Percentiles rank a stretch among this genome's conserved stretches.
Conservation (phyloP, 768 basidiomycete species). For the Daedaleopsis sinensis region DNA sequence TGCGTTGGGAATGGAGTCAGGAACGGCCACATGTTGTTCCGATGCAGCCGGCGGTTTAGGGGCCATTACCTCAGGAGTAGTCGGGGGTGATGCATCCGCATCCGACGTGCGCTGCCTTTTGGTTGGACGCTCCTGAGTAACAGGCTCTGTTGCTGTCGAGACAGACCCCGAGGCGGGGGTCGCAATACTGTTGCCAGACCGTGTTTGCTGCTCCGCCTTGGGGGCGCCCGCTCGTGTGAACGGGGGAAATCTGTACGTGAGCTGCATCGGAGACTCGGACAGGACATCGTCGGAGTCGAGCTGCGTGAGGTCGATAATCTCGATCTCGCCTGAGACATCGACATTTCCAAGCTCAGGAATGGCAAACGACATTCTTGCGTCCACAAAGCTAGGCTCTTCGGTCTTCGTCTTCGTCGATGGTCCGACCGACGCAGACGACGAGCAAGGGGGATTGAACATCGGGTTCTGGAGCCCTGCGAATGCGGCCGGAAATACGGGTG, state of each 20-base stretch:
- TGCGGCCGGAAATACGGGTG: neutral
- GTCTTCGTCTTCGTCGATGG: neutral
- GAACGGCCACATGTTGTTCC: too few species aligned
- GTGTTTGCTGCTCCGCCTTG: neutral
- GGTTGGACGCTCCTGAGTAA: too few species aligned
- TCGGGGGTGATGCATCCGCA: too few species aligned
- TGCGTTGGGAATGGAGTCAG: too few species aligned
- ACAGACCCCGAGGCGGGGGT: too few species aligned
- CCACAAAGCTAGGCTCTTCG: neutral
- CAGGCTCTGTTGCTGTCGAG: too few species aligned
- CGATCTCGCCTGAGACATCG: neutral
- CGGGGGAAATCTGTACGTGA: neutral
- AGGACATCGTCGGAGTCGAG: neutral
- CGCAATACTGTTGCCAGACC: neutral
- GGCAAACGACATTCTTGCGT: neutral
- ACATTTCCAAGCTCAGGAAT: neutral
- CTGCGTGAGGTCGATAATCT: slow-evolving; percentile 10
- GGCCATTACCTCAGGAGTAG: too few species aligned
- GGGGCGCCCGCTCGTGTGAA: neutral
- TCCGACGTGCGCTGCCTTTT: too few species aligned
- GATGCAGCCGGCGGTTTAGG: too few species aligned
- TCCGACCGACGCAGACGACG: neutral
- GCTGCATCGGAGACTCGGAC: slow-evolving; percentile 4
- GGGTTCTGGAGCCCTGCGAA: neutral
- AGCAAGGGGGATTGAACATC: neutral